Conservation (phyloP, 305 asterid genomes). For the Fraxinus xanthoxyloides region DNA sequence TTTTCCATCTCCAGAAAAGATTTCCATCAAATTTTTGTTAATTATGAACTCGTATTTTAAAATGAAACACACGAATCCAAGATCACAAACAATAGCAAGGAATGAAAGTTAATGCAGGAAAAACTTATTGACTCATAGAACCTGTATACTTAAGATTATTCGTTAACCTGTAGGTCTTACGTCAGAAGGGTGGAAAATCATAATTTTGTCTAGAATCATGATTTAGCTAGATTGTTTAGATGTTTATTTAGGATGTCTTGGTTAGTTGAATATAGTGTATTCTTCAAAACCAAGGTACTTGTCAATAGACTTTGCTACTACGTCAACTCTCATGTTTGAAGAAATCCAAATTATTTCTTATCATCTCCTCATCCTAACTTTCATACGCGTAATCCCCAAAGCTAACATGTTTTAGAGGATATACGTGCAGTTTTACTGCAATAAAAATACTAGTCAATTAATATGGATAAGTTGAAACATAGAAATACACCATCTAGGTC, state of each 20-base stretch:
- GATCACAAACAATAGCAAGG: slow-evolving; percentile 7
- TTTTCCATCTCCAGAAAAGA: not conserved
- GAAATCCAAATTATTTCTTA: slow-evolving; percentile 58
- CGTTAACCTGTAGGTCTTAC: not conserved
- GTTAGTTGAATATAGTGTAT: not conserved
- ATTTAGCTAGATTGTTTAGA: not conserved
- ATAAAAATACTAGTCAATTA: too few relatives aligned
- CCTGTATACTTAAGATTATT: not conserved
- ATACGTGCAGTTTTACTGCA: too few relatives aligned
- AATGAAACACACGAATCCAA: slow-evolving; percentile 7
- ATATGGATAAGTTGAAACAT: slow-evolving; percentile 10
- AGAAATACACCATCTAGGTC: not conserved
- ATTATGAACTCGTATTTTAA: not conserved
- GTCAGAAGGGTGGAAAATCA: not conserved
- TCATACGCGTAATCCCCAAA: not conserved
- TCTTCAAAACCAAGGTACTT: slow-evolving; percentile 18
- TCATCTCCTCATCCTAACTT: slow-evolving; percentile 72
- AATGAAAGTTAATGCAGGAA: not conserved
- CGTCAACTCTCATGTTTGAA: slow-evolving; percentile 89
- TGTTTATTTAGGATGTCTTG: not conserved
- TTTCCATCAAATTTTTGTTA: not conserved
- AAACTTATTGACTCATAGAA: slow-evolving; percentile 34
- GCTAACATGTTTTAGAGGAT: too few relatives aligned
- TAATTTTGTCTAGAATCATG: not conserved
- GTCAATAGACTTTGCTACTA: slow-evolving; percentile 64